Base-by-base conservation (phyloP, 106 monocot species). In the Acorus gramineus region DNA sequence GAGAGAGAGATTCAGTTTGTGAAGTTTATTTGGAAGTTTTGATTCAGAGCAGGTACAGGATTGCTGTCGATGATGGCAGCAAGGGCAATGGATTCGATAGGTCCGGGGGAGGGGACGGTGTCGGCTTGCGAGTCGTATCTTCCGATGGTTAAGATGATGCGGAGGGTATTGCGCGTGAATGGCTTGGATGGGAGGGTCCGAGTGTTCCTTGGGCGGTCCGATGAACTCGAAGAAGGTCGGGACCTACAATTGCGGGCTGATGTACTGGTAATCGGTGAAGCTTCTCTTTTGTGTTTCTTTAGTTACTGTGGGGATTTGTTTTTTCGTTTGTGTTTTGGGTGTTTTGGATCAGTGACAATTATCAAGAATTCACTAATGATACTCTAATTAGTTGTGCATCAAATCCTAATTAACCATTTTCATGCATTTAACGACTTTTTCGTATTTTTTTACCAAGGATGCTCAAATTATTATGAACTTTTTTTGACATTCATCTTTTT, bases 21-120 rank as follows among this genome's bases (percentile, higher is more conserved):
- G 44, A 68, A n/a, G 55, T 14, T 6, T 3, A 14, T 58, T 48
- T 49, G 6, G 62, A 45, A 42, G 46, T 43, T 10, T 69, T 13
- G 11, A 48, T 48, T 14, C 13, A 96, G 98, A 60, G 88, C 98
- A 6, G 98, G 98, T 53, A 98, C 98, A 7, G 91, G 98, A 47
- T 63, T 98, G 66, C 68, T 98, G 53, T 92, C 98, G n/a, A 92
- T 92, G 88, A 92, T 92, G 98, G 83, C 81, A 7, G 91, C 81
- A 51, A 69, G 81, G 11, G 88, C 92, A 8, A 84, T 98, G 85
- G 67, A 42, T 14, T 68, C 67, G 13, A 10, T 44, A 43, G 75
- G 73, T 49, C 72, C 51, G 1, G 58, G 60, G 8, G 57, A 64
- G 50, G 87, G 80, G 56, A 73, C 11, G 12, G 79, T 98, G 48